A percentile compares a stretch with the other conserved stretches of the same genome.
phyloP scores from a whole-genome alignment of 2,329 filamentous ascomycete species.

The Penicillium rolfsii region DNA sequence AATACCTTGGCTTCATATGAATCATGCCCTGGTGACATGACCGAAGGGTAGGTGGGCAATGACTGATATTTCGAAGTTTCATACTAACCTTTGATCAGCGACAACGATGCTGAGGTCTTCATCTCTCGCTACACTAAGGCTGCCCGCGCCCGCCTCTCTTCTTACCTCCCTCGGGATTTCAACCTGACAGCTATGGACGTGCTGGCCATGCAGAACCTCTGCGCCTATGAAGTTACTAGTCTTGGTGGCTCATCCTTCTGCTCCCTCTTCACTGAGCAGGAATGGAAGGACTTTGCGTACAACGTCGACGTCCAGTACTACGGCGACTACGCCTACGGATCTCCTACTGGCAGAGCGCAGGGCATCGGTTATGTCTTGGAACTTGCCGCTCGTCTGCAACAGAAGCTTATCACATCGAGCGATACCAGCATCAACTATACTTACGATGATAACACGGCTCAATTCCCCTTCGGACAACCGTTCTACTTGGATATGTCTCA shows the following conservation, averaged over 20 bases:
- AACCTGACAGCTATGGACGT: conserved; percentile 55
- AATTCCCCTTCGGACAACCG: conserved; percentile 54
- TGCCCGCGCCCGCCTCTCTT: conserved; percentile 52
- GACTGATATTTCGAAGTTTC: background rate
- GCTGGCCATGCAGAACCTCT: conserved; percentile 57
- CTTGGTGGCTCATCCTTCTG: conserved; percentile 58
- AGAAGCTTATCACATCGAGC: conserved; percentile 52
- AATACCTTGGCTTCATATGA: conserved; percentile 59
- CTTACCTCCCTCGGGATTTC: conserved; percentile 54
- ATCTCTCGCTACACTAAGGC: conserved; percentile 51
- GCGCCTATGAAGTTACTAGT: conserved; percentile 58
- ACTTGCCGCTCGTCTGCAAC: conserved; percentile 53
- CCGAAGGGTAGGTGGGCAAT: conserved; percentile 22
- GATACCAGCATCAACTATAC: conserved; percentile 58
- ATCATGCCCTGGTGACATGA: conserved; percentile 50
- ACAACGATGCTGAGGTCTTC: conserved; percentile 43
- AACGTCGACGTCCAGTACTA: conserved; percentile 57
- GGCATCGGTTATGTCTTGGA: conserved; percentile 59
- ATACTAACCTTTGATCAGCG: conserved; percentile 21
- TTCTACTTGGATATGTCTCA: conserved; percentile 60
- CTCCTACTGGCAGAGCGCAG: conserved; percentile 56
- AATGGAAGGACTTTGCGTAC: conserved; percentile 60
- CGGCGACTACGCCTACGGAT: conserved; percentile 52
- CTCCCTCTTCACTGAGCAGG: conserved; percentile 56
- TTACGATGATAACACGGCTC: conserved; percentile 49